phyloP scores from a whole-genome alignment of 1,284 basidiomycete genomes.

The Limonomyces culmigenus region DNA sequence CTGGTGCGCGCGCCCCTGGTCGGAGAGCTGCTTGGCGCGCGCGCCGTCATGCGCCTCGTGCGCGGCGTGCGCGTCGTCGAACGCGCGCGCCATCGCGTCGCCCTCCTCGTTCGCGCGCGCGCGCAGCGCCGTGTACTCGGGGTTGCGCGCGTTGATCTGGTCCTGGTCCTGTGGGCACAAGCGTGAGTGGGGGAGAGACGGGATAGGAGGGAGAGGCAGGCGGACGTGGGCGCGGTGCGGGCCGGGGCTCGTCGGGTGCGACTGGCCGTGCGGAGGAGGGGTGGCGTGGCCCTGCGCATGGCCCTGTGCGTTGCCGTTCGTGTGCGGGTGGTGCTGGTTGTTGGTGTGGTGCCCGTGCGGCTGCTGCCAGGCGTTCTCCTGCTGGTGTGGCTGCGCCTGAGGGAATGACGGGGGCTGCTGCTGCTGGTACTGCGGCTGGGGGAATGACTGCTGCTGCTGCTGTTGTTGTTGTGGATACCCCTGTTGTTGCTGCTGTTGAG shows the following conservation, averaged over 20 bases:
- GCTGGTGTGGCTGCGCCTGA: no score
- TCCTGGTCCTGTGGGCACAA: constrained; percentile 41
- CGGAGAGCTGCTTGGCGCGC: constrained; percentile 69
- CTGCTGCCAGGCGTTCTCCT: no score
- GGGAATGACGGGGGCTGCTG: background rate
- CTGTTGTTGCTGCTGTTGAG: constrained; percentile 4
- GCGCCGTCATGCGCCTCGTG: constrained; percentile 62
- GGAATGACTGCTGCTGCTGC: constrained; percentile 3
- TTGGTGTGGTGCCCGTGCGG: no score
- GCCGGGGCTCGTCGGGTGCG: no score
- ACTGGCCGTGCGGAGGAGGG: background rate
- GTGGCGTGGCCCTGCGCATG: no score
- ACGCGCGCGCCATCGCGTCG: constrained; percentile 53
- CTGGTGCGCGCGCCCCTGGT: constrained; percentile 74
- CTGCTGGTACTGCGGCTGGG: constrained; percentile 5
- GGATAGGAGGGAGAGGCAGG: constrained; percentile 1
- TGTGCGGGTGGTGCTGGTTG: no score
- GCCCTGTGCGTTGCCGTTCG: no score
- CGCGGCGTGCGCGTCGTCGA: constrained; percentile 50
- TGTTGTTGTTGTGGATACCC: constrained; percentile 5
- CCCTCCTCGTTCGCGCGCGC: constrained; percentile 61
- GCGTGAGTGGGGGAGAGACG: constrained; percentile 1
- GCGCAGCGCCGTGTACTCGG: constrained; percentile 52
- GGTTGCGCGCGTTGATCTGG: constrained; percentile 51
- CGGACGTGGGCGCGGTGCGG: constrained; percentile 1